Evolutionary conservation across 2,329 filamentous ascomycete genomes (phyloP).

Genomic region (Talaromyces rugulosus): DNA sequence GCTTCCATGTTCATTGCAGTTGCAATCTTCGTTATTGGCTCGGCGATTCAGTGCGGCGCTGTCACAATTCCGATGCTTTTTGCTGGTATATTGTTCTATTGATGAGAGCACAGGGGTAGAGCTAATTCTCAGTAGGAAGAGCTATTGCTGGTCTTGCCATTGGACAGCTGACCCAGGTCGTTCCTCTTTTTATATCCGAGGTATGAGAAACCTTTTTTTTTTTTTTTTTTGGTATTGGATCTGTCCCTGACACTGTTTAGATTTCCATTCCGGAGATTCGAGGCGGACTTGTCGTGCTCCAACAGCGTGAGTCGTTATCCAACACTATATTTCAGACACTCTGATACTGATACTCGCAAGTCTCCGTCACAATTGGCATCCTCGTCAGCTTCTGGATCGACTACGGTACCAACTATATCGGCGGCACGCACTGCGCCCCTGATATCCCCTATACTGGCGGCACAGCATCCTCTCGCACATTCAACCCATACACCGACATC

Average conservation of each 20-base stretch:
- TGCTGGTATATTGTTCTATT: constrained; percentile 31
- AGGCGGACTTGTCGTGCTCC: constrained; percentile 34
- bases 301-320: constrained; percentile 27
- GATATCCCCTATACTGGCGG: constrained; percentile 45
- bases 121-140: constrained; percentile 24
- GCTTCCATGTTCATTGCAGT: constrained; percentile 50
- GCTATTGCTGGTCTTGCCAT: constrained; percentile 44
- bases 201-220: constrained; percentile 22
- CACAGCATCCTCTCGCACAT: constrained; percentile 32
- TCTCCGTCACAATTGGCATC: constrained; percentile 38
- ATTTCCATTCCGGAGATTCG: constrained; percentile 39
- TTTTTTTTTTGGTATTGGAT: not conserved
- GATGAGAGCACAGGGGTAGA: not conserved
- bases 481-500: constrained; percentile 40
- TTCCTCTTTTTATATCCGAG: constrained; percentile 53
- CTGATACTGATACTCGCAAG: constrained; percentile 28
- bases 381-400: constrained; percentile 38
- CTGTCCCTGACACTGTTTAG: constrained; percentile 23
- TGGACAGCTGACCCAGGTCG: constrained; percentile 43
- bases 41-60: constrained; percentile 44
- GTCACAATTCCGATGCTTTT: constrained; percentile 39
- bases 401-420: constrained; percentile 44
- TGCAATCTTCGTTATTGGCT: constrained; percentile 50
- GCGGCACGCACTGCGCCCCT: constrained; percentile 44
- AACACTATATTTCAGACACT: not conserved